Conservation (phyloP, 2,329 filamentous ascomycete species). For the Aspergillus alliaceus region DNA sequence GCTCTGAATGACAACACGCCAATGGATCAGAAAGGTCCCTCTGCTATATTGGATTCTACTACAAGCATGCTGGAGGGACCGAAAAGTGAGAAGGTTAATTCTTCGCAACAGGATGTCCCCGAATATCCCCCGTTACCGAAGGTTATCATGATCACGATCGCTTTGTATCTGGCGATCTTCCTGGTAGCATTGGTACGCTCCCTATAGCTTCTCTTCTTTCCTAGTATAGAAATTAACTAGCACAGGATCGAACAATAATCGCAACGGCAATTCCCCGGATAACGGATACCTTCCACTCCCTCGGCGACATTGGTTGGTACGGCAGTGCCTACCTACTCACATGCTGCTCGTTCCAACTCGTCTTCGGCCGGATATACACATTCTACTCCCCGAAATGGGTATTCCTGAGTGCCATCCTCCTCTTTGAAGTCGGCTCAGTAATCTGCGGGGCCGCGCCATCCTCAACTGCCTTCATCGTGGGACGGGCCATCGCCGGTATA, state of each 20-base stretch:
- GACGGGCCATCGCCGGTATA: slow-evolving; percentile 37
- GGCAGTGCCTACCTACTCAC: slow-evolving; percentile 9
- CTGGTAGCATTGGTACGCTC: neutral
- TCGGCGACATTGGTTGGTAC: slow-evolving; percentile 13
- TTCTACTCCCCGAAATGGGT: slow-evolving; percentile 37
- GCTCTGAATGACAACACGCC: neutral
- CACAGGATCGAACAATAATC: neutral
- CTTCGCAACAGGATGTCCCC: neutral
- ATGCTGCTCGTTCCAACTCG: slow-evolving; percentile 34
- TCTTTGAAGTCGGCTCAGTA: slow-evolving; percentile 41
- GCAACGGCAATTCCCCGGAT: slow-evolving; percentile 27
- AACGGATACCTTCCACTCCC: slow-evolving; percentile 17
- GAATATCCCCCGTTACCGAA: neutral
- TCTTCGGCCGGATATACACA: slow-evolving; percentile 38
- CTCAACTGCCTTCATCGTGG: slow-evolving; percentile 35
- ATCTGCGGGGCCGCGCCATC: slow-evolving; percentile 37
- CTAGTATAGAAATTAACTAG: neutral
- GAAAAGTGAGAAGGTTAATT: neutral
- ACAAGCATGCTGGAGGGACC: neutral
- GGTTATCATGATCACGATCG: neutral
- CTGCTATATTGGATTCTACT: neutral
- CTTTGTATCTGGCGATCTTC: neutral
- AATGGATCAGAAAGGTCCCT: neutral
- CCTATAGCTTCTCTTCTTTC: neutral
- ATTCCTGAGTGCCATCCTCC: slow-evolving; percentile 31